A percentile compares a stretch with the other conserved stretches of the same genome.
phyloP scores from a whole-genome alignment of 441 rosid genomes.

The Arabidopsis hybrid region DNA sequence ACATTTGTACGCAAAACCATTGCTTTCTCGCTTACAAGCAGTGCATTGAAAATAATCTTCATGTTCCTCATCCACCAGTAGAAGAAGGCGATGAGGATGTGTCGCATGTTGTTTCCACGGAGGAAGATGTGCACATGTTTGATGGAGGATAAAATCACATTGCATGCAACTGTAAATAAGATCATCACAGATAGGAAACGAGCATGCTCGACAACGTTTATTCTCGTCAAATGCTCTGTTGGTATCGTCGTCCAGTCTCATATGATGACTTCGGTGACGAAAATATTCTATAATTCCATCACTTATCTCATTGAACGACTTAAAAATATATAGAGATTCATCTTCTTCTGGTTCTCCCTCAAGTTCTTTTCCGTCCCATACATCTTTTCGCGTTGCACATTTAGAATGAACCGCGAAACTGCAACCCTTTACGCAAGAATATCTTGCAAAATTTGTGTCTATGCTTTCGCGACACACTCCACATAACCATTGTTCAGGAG shows the following conservation, averaged over 20 bases:
- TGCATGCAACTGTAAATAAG: conserved; percentile 25
- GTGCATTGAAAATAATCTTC: no score
- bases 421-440: conserved; percentile 24
- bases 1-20: conserved; percentile 16
- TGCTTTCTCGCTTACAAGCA: neutral
- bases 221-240: neutral
- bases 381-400: conserved; percentile 31
- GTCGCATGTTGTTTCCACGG: neutral
- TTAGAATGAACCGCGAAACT: conserved; percentile 24
- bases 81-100: conserved; percentile 2
- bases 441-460: conserved; percentile 32
- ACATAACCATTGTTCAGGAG: conserved; percentile 11
- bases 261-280: conserved; percentile 33
- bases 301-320: conserved; percentile 8
- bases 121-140: conserved; percentile 38
- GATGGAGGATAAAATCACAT: conserved; percentile 39
- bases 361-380: conserved; percentile 39
- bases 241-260: conserved; percentile 9
- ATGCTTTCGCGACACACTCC: conserved; percentile 21
- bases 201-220: conserved; percentile 27
- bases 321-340: no score
- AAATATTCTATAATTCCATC: conserved; percentile 30
- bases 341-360: conserved; percentile 27
- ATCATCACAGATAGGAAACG: conserved; percentile 14
- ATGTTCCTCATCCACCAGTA: neutral